A percentile compares a stretch with the other conserved stretches of the same genome.
These are phyloP conservation scores for Sugiyamaella paludigena DNA, from an alignment of 1,139 yeast species.

Conservation along the genomic window DNA sequence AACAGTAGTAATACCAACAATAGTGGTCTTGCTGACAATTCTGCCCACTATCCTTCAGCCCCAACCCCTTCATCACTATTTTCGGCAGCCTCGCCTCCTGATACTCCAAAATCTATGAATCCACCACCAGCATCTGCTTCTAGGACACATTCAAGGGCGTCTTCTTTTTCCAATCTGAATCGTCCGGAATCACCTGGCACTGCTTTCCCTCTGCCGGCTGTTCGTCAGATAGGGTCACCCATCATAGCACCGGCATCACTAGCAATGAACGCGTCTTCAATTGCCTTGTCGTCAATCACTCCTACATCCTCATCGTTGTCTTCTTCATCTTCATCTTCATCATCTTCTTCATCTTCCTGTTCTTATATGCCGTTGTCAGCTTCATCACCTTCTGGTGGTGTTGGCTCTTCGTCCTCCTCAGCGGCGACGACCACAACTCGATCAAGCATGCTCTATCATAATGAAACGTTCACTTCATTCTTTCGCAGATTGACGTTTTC, in stretches of 20 bases:
- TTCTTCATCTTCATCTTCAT: constrained; percentile 2
- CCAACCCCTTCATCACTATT: constrained; percentile 11
- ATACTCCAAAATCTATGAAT: constrained; percentile 24
- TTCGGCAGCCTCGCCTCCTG: constrained; percentile 18
- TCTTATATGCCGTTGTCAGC: constrained; percentile 4
- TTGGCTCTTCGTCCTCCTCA: constrained; percentile 3
- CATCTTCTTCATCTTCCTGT: constrained; percentile 5
- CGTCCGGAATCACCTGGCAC: constrained; percentile 29
- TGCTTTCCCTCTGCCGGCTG: constrained; percentile 44
- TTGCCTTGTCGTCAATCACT: too few relatives aligned
- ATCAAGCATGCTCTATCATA: constrained; percentile 53
- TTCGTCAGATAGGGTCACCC: constrained; percentile 40
- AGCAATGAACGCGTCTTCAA: constrained; percentile 14
- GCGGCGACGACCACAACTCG: constrained; percentile 14
- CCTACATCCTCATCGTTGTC: constrained; percentile 12
- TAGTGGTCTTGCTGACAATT: too few relatives aligned
- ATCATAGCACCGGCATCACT: constrained; percentile 12
- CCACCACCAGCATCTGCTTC: constrained; percentile 29
- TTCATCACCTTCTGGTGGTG: not conserved
- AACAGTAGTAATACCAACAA: not conserved
- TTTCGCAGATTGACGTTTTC: constrained; percentile 82
- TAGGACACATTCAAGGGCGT: constrained; percentile 31
- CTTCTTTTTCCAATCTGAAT: constrained; percentile 29
- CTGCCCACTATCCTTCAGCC: not conserved
- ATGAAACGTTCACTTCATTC: constrained; percentile 85